phyloP scores from a whole-genome alignment of 2,329 filamentous ascomycete species.

The Pyricularia pennisetigena region DNA sequence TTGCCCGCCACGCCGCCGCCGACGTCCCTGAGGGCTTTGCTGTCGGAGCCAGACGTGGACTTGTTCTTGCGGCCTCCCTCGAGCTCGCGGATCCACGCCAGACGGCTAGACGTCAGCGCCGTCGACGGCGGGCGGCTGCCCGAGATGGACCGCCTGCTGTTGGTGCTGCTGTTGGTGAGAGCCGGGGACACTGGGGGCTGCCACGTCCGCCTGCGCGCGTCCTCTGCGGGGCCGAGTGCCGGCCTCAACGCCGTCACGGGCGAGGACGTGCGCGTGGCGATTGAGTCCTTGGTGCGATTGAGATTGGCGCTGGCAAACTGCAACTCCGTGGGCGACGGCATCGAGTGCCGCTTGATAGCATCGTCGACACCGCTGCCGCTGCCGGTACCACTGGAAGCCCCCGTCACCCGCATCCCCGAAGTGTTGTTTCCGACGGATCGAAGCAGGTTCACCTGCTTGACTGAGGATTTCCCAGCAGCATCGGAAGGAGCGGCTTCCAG shows the following conservation, averaged over 20 bases:
- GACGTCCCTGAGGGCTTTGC: not conserved
- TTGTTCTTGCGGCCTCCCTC: not conserved
- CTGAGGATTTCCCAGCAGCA: not conserved
- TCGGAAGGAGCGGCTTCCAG: not conserved
- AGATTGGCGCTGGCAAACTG: not conserved
- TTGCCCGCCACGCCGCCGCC: not conserved
- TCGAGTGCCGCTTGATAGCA: not conserved
- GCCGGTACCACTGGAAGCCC: not conserved
- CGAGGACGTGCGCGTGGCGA: not conserved
- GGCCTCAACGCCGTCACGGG: not conserved
- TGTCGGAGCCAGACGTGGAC: not conserved
- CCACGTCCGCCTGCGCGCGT: not conserved
- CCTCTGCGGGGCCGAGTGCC: not conserved
- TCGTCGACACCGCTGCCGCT: not conserved
- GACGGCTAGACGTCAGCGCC: not conserved
- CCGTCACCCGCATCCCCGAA: not conserved
- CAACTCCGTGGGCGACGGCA: not conserved
- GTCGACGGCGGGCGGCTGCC: not conserved
- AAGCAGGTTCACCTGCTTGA: not conserved
- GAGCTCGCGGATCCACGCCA: not conserved
- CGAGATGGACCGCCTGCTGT: not conserved
- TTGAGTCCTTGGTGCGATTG: not conserved
- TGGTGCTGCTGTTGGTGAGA: not conserved
- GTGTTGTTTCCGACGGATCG: not conserved
- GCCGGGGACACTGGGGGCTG: not conserved